Conservation (phyloP, 1,284 basidiomycete species). For the Trichosporon faecale region DNA sequence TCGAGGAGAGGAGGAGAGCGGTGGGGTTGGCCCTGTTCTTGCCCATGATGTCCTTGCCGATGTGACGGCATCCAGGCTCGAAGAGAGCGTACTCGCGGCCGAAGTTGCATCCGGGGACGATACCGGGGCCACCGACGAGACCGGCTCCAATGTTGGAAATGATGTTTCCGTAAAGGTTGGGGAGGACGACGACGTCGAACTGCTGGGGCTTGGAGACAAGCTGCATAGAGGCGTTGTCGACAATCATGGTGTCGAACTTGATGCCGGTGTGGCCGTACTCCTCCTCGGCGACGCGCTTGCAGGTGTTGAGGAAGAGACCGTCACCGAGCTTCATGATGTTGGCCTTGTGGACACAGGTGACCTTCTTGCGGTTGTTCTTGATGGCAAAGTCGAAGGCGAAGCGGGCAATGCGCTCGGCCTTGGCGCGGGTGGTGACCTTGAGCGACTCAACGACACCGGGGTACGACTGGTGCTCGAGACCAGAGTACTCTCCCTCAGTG, state of each 20-base stretch:
- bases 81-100: constrained; percentile 97
- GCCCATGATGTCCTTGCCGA: constrained; percentile 97
- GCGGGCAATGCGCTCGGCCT: constrained; percentile 93
- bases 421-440: constrained; percentile 93
- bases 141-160: constrained; percentile 98
- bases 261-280: constrained; percentile 90
- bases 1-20: constrained; percentile 95
- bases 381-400: constrained; percentile 99
- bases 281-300: constrained; percentile 88
- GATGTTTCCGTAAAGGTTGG: constrained; percentile 80
- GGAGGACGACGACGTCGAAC: constrained; percentile 53
- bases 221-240: constrained; percentile 99
- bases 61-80: constrained; percentile 98
- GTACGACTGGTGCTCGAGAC: constrained; percentile 95
- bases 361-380: constrained; percentile 99
- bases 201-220: constrained; percentile 91
- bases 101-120: constrained; percentile 97
- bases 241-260: constrained; percentile 95
- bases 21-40: constrained; percentile 96
- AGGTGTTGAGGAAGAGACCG: constrained; percentile 98
- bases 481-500: constrained; percentile 99
- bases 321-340: constrained; percentile 99
- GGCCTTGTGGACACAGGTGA: constrained; percentile 99
- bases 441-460: constrained; percentile 98
- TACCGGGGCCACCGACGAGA: constrained; percentile 94